Evolutionary conservation across 257 asterid genomes (phyloP).

Genomic region (Lavandula angustifolia): DNA sequence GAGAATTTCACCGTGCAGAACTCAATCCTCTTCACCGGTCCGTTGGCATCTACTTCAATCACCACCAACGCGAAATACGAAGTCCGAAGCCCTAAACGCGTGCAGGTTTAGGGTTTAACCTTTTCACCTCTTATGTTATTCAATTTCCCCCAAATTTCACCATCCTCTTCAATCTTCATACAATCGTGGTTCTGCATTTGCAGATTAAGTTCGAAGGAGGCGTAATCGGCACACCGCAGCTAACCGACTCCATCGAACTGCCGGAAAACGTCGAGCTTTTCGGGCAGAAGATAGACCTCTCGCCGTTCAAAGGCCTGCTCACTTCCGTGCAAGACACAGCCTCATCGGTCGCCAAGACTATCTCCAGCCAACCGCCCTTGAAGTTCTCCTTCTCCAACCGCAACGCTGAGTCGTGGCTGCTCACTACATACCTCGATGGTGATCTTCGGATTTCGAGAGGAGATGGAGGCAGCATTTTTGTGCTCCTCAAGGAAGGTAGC

Average conservation of each 20-base stretch:
- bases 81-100: slow-evolving; percentile 92
- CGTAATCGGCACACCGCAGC: slow-evolving; percentile 83
- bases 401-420: slow-evolving; percentile 81
- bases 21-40: slow-evolving; percentile 72
- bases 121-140: too few species aligned
- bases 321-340: slow-evolving; percentile 83
- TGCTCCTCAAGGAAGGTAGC: slow-evolving; percentile 76
- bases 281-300: slow-evolving; percentile 81
- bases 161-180: too few species aligned
- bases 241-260: slow-evolving; percentile 76
- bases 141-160: too few species aligned
- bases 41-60: slow-evolving; percentile 72
- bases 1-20: slow-evolving; percentile 71
- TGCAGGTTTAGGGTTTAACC: slow-evolving; percentile 55
- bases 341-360: slow-evolving; percentile 72
- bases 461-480: slow-evolving; percentile 82
- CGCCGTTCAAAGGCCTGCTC: slow-evolving; percentile 77
- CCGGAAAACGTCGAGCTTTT: slow-evolving; percentile 77
- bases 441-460: slow-evolving; percentile 90
- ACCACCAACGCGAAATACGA: slow-evolving; percentile 84
- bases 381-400: slow-evolving; percentile 62
- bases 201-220: slow-evolving; percentile 90
- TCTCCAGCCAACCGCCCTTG: slow-evolving; percentile 77
- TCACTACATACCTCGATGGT: slow-evolving; percentile 81
- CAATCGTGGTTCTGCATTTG: too few species aligned